phyloP scores from a whole-genome alignment of 2,329 filamentous ascomycete species.

The Blastomyces gilchristii region DNA sequence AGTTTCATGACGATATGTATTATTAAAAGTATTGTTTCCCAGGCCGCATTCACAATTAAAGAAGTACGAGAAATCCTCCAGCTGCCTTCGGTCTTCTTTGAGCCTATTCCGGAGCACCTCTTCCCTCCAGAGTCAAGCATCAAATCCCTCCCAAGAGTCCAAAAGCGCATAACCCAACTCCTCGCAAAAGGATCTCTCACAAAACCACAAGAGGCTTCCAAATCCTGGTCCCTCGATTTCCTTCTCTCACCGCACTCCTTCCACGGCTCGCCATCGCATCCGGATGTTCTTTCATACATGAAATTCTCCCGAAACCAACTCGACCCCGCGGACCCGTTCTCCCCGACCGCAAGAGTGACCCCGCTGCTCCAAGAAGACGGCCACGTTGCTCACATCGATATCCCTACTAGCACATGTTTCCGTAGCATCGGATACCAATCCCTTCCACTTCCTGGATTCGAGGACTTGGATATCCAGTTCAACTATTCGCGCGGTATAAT shows the following conservation, averaged over 20 bases:
- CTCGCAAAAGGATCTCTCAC: slow-evolving; percentile 61
- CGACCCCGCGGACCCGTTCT: slow-evolving; percentile 43
- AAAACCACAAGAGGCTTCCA: slow-evolving; percentile 41
- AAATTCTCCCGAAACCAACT: slow-evolving; percentile 51
- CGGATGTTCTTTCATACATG: slow-evolving; percentile 50
- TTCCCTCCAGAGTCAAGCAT: slow-evolving; percentile 53
- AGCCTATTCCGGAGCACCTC: slow-evolving; percentile 54
- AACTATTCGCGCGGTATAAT: slow-evolving; percentile 64
- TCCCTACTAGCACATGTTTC: slow-evolving; percentile 64
- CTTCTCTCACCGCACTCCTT: slow-evolving; percentile 70
- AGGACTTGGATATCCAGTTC: slow-evolving; percentile 65
- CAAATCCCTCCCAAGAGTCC: slow-evolving; percentile 61
- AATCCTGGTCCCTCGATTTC: slow-evolving; percentile 77
- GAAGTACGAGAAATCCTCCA: slow-evolving; percentile 82
- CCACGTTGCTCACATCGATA: slow-evolving; percentile 25
- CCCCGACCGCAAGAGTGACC: slow-evolving; percentile 38
- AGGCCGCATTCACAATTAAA: slow-evolving; percentile 93
- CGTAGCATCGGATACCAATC: slow-evolving; percentile 94
- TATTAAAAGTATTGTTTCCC: slow-evolving; percentile 6
- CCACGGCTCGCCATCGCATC: slow-evolving; percentile 38
- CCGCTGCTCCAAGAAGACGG: slow-evolving; percentile 22
- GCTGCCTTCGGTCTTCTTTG: slow-evolving; percentile 60
- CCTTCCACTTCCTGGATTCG: slow-evolving; percentile 62
- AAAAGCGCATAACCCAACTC: slow-evolving; percentile 69
- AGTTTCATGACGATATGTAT: not conserved